phyloP scores from a whole-genome alignment of 176 grass and related monocot genomes.

The Oryza punctata region DNA sequence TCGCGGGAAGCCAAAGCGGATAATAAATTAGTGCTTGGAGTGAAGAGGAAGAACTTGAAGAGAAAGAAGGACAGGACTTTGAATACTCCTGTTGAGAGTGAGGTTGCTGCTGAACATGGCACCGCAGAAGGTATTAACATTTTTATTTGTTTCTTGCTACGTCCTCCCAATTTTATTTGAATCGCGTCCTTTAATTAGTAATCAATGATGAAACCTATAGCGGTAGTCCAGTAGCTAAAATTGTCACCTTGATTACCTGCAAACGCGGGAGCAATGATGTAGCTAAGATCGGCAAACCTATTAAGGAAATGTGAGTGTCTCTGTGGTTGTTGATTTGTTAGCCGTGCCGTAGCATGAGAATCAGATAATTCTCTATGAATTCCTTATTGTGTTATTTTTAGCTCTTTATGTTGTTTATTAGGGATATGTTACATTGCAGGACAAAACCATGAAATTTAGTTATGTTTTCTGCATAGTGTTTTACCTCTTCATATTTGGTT shows the following conservation, averaged over 20 bases:
- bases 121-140: slow-evolving; percentile 17
- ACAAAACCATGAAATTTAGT: neutral
- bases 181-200: neutral
- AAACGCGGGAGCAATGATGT: neutral
- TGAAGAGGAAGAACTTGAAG: slow-evolving; percentile 63
- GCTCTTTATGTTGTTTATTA: slow-evolving; percentile 11
- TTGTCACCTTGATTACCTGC: neutral
- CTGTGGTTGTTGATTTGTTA: slow-evolving; percentile 4
- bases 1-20: slow-evolving; percentile 38
- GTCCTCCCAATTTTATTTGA: neutral
- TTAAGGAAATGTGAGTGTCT: neutral
- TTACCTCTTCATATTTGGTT: slow-evolving; percentile 20
- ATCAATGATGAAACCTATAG: neutral
- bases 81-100: slow-evolving; percentile 23
- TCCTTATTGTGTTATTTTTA: neutral
- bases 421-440: neutral
- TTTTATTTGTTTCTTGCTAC: neutral
- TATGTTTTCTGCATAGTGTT: neutral
- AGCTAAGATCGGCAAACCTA: neutral
- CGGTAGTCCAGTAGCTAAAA: neutral
- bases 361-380: neutral
- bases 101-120: slow-evolving; percentile 7
- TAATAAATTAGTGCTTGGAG: slow-evolving; percentile 54
- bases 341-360: neutral
- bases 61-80: slow-evolving; percentile 61